Percentiles rank a stretch among this genome's conserved stretches.
These are phyloP conservation scores for Phytophthora citricola DNA, from an alignment of 352 stramenopile species.

Conservation along the genomic window DNA sequence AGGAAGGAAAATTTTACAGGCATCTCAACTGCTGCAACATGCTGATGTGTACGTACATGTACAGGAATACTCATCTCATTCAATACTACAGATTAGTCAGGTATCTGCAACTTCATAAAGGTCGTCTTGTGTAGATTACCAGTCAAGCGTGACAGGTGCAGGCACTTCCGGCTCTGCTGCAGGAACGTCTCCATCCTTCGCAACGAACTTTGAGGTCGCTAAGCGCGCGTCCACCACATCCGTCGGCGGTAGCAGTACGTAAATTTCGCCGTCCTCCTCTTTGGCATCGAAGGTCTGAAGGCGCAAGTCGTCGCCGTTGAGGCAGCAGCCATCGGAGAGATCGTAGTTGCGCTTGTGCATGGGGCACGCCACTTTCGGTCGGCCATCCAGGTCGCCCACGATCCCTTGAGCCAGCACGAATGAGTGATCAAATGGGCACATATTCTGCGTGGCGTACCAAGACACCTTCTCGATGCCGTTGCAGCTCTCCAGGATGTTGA, in stretches of 20 bases:
- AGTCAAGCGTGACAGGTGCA: conserved; percentile 22
- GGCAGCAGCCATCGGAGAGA: conserved; percentile 74
- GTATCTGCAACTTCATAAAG: background rate
- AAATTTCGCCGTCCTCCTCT: conserved; percentile 72
- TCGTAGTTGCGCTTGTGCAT: conserved; percentile 94
- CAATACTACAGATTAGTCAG: too few relatives aligned
- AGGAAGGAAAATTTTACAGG: too few relatives aligned
- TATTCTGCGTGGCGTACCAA: conserved; percentile 94
- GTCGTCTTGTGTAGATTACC: conserved; percentile 8
- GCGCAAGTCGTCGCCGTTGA: conserved; percentile 70
- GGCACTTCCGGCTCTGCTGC: conserved; percentile 3
- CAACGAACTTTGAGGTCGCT: conserved; percentile 70
- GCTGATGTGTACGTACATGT: too few relatives aligned
- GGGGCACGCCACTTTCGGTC: conserved; percentile 91
- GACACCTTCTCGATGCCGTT: conserved; percentile 71
- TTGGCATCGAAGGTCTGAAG: conserved; percentile 90
- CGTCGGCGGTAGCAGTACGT: conserved; percentile 78
- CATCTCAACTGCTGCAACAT: too few relatives aligned
- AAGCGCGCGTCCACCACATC: conserved; percentile 87
- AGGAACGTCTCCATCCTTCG: conserved; percentile 2
- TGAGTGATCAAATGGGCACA: conserved; percentile 93
- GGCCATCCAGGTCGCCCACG: conserved; percentile 78
- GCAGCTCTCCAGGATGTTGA: conserved; percentile 80
- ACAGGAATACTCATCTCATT: too few relatives aligned
- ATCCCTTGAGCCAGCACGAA: conserved; percentile 94